A percentile compares a stretch with the other conserved stretches of the same genome.
These are phyloP conservation scores for Phytophthora litchii DNA, from an alignment of 352 stramenopile genomes.

Conservation along the genomic window DNA sequence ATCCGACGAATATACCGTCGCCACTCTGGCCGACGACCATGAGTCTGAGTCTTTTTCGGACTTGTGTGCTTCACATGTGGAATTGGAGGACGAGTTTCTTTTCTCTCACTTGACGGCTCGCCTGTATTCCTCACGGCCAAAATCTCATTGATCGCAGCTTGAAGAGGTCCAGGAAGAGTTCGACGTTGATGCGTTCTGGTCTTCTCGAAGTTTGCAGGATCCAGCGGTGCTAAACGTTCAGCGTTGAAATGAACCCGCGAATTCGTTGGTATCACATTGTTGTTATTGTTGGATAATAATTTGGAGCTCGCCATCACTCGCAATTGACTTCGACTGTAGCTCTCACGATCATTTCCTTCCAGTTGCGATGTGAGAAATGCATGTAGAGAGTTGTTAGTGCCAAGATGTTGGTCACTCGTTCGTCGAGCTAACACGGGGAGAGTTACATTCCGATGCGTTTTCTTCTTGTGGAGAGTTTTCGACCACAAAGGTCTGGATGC, in stretches of 20 bases:
- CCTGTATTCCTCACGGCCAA: conserved; percentile 8
- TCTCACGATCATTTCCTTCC: conserved; percentile 22
- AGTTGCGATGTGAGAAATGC: conserved; percentile 19
- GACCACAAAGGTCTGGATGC: conserved; percentile 16
- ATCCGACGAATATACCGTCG: conserved; percentile 28
- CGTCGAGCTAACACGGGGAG: conserved; percentile 22
- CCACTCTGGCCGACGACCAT: conserved; percentile 21
- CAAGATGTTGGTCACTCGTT: conserved; percentile 4
- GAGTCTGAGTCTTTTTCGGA: conserved; percentile 13
- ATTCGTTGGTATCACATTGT: not conserved
- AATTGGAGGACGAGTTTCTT: conserved; percentile 2
- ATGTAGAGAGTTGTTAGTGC: conserved; percentile 11
- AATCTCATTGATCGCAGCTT: conserved; percentile 29
- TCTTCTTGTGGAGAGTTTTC: conserved; percentile 18
- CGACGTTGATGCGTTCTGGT: conserved; percentile 5
- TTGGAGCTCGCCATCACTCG: conserved; percentile 31
- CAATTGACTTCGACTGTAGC: conserved; percentile 29
- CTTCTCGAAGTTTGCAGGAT: conserved; percentile 17
- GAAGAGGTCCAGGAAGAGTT: conserved; percentile 15
- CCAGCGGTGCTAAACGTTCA: conserved; percentile 15
- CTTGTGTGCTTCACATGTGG: conserved; percentile 11
- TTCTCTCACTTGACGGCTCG: conserved; percentile 8
- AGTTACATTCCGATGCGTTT: conserved; percentile 11
- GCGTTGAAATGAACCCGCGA: conserved; percentile 4
- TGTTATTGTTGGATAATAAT: conserved; percentile 3